Base-by-base conservation (phyloP, 345 rosid genomes). In the Salix purpurea region DNA sequence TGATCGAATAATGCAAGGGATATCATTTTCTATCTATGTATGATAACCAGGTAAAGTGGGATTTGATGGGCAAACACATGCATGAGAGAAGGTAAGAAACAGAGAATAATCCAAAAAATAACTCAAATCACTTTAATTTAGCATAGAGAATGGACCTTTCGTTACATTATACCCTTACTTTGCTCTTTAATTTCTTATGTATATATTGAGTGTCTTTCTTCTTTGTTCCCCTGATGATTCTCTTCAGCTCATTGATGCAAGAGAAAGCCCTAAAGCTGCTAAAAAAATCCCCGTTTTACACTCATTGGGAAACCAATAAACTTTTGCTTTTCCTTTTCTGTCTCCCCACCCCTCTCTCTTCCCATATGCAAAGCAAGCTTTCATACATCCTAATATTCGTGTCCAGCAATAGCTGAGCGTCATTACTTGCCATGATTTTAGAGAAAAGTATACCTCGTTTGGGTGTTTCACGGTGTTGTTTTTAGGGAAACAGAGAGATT, bases 231-330 rank as follows among this genome's bases (percentile, higher is more conserved):
- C 34, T 73, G 21, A 56, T 13, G 34, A 79, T 71, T 74, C 64
- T 74, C 76, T 74, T 62, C 76, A 28, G 39, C 71, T 73, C 84
- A 81, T 81, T 70, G 84, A 58, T 77, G 5, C 37, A 82, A 82
- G 81, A 82, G 84, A 82, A 82, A 82, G 84, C 73, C 68, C 5
- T 70, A 34, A 77, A 81, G 78, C 70, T 70, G 36, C 16, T 50
- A 16, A 7, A 16, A 7, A 61, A 67, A 56, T 34, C 21, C 61
- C 36, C 28, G 44, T 42, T 46, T 65, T n/a, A 9, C 36, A 50
- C 16, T 62, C 60, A 54, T 75, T 74, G 70, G 80, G 54, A 72
- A 70, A 76, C 80, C 80, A 73, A 37, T 39, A 4, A 69, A 30
- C 80, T 74, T 73, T 74, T 50, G 74, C 36, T 72, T 66, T 67